These are phyloP conservation scores for Epichloe typhina DNA, from an alignment of 2,329 filamentous ascomycete genomes.

Conservation along the genomic window DNA sequence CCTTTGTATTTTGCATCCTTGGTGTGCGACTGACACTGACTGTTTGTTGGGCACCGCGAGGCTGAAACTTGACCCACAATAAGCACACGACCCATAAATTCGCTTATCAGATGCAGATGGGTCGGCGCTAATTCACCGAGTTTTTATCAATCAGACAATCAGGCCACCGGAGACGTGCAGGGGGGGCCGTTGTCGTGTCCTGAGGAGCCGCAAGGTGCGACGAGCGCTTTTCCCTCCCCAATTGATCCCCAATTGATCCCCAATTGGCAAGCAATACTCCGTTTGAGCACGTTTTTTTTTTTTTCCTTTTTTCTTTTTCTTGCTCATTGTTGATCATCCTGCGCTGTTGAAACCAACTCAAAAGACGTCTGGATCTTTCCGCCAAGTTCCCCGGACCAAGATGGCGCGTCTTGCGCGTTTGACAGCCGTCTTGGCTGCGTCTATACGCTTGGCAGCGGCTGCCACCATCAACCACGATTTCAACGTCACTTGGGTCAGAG, in stretches of 20 bases:
- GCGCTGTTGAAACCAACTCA: neutral
- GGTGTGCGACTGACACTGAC: too few relatives aligned
- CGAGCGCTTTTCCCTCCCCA: too few relatives aligned
- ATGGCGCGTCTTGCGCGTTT: constrained; percentile 9
- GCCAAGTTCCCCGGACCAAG: neutral
- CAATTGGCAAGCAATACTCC: too few relatives aligned
- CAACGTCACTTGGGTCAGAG: constrained; percentile 56
- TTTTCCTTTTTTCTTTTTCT: too few relatives aligned
- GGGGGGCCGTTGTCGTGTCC: neutral
- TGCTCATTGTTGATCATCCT: neutral
- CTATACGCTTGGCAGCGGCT: constrained; percentile 12
- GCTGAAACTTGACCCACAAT: too few relatives aligned
- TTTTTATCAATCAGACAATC: constrained; percentile 6
- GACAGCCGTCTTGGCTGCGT: constrained; percentile 8
- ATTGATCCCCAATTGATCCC: too few relatives aligned
- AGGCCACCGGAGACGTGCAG: neutral
- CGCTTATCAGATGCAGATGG: constrained; percentile 7
- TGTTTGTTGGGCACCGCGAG: too few relatives aligned
- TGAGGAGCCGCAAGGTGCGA: too few relatives aligned
- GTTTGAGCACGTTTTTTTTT: neutral
- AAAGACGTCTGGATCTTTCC: neutral
- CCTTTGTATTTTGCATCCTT: too few relatives aligned
- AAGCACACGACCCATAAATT: too few relatives aligned
- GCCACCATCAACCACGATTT: constrained; percentile 48
- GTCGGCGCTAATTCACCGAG: too few relatives aligned